Conservation (phyloP, 208 protist species). For the Leishmania amazonensis region DNA sequence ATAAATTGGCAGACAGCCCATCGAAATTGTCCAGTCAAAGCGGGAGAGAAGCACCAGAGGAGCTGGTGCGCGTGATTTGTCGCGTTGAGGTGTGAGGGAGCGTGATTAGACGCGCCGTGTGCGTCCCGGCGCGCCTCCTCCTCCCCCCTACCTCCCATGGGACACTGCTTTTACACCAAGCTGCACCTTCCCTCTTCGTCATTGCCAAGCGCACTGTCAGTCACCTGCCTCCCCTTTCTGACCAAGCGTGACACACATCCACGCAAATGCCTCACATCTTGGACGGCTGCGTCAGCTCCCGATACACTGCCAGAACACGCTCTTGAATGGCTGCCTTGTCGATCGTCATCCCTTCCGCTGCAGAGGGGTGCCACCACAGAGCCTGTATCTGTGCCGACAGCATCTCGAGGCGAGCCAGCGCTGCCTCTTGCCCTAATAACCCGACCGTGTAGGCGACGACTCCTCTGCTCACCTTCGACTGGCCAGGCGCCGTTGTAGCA, state of each 20-base stretch:
- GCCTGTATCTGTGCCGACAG: constrained; percentile 32
- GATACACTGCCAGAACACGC: constrained; percentile 28
- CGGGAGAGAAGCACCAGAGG: neutral
- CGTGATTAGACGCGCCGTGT: neutral
- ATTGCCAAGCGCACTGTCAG: neutral
- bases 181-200: neutral
- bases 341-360: constrained; percentile 5
- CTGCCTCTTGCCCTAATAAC: constrained; percentile 14
- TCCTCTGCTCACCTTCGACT: constrained; percentile 10
- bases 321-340: constrained; percentile 14
- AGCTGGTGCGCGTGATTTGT: neutral
- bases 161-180: neutral
- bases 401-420: constrained; percentile 24
- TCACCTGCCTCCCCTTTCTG: neutral
- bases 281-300: constrained; percentile 23
- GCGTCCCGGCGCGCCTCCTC: neutral
- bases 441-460: constrained; percentile 17
- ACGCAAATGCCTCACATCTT: constrained; percentile 18
- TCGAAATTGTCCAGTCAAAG: neutral
- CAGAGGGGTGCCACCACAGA: constrained; percentile 30
- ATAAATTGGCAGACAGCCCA: neutral
- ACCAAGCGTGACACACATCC: neutral
- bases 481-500: neutral
- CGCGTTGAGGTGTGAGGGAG: neutral
- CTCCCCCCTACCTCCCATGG: neutral